Percentiles rank a stretch among this genome's conserved stretches.
Conservation (phyloP, 192 early-diverging fungal genomes). For the Chytriomyces sp. region DNA sequence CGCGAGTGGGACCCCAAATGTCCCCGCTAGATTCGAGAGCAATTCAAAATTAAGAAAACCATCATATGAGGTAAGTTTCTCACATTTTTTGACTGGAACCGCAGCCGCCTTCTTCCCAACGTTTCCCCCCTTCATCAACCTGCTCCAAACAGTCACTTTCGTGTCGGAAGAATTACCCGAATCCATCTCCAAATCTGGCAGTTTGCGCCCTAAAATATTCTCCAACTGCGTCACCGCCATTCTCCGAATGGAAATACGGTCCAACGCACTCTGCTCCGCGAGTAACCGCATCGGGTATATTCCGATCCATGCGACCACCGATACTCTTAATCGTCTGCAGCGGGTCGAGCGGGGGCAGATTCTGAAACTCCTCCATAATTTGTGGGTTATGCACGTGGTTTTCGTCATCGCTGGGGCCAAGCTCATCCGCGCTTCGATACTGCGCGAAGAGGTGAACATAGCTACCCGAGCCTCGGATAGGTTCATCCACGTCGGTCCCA, state of each 20-base stretch:
- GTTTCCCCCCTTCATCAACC: background rate
- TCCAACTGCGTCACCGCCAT: conserved; percentile 78
- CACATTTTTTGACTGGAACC: too few species aligned
- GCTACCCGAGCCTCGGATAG: background rate
- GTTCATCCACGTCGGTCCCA: background rate
- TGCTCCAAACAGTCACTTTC: too few species aligned
- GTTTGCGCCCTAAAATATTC: conserved; percentile 60
- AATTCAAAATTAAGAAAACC: background rate
- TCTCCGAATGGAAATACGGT: conserved; percentile 82
- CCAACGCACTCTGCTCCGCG: conserved; percentile 72
- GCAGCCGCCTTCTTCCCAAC: background rate
- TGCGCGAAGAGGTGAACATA: background rate
- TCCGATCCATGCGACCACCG: background rate
- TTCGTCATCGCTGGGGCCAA: conserved; percentile 1
- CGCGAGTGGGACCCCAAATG: conserved; percentile 90
- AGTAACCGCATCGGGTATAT: background rate
- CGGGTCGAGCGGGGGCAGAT: background rate
- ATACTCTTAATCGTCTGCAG: background rate
- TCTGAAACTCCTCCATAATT: background rate
- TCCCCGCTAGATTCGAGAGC: conserved; percentile 57
- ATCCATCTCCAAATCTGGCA: conserved; percentile 8
- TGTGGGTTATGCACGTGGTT: background rate
- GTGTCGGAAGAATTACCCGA: too few species aligned
- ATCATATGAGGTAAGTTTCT: conserved; percentile 26
- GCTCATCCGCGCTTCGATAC: conserved; percentile 5